Evolutionary conservation across 257 asterid genomes (phyloP).

Genomic region (Lithospermum erythrorhizon): DNA sequence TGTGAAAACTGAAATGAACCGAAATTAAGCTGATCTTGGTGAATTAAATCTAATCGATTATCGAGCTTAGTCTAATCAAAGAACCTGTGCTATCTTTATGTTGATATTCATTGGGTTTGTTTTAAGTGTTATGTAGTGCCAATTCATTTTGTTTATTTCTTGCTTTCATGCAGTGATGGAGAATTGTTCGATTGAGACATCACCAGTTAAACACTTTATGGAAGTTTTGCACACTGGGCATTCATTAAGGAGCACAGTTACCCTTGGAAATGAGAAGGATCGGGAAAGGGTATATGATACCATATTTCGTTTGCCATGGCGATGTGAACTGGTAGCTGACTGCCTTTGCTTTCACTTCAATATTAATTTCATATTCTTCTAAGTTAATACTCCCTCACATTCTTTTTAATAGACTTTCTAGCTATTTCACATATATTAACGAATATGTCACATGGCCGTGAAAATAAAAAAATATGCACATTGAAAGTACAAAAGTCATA

Average conservation of each 20-base stretch:
- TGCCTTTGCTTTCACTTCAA: slow-evolving; percentile 5
- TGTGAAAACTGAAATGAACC: neutral
- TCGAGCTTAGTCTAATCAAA: neutral
- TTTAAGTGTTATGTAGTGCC: neutral
- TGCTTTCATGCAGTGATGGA: slow-evolving; percentile 28
- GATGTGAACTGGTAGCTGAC: slow-evolving; percentile 85
- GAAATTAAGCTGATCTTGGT: neutral
- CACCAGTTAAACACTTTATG: slow-evolving; percentile 78
- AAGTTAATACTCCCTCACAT: too few species aligned
- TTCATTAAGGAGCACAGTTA: slow-evolving; percentile 77
- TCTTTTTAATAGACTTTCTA: too few species aligned
- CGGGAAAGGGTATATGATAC: slow-evolving; percentile 95
- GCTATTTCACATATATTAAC: too few species aligned
- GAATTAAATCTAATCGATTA: neutral
- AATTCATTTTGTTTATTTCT: slow-evolving; percentile 8
- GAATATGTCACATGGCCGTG: too few species aligned
- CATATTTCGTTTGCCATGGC: slow-evolving; percentile 93
- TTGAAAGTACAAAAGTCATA: too few species aligned
- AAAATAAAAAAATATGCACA: too few species aligned
- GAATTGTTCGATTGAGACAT: slow-evolving; percentile 47
- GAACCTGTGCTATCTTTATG: too few species aligned
- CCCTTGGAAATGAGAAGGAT: slow-evolving; percentile 69
- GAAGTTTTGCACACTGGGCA: slow-evolving; percentile 86
- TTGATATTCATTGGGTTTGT: neutral
- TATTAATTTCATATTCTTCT: neutral